Conservation (phyloP, 116 monocot species). For the Trichopus zeylanicus region DNA sequence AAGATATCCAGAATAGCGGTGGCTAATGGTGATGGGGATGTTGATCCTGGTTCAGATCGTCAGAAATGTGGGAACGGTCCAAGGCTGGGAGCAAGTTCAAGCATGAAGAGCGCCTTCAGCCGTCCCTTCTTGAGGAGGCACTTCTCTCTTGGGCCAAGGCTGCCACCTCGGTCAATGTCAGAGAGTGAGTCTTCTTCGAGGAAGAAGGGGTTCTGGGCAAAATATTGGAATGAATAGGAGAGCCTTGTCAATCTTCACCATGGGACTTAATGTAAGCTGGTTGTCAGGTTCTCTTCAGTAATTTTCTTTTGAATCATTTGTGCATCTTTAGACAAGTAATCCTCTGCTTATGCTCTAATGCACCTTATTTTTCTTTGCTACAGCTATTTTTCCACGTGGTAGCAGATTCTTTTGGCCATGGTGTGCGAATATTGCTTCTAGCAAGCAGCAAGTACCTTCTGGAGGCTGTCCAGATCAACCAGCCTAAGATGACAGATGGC, state of each 20-base stretch:
- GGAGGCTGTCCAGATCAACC: too few relatives aligned
- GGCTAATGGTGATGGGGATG: constrained; percentile 29
- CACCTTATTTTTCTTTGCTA: too few relatives aligned
- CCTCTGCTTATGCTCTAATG: too few relatives aligned
- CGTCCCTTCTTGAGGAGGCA: constrained; percentile 59
- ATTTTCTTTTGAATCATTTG: too few relatives aligned
- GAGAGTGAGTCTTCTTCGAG: constrained; percentile 28
- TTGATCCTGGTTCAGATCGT: not conserved
- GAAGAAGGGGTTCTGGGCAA: constrained; percentile 82
- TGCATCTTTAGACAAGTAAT: too few relatives aligned
- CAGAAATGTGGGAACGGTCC: constrained; percentile 24
- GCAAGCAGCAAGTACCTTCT: too few relatives aligned
- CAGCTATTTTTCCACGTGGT: too few relatives aligned
- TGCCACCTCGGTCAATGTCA: constrained; percentile 10
- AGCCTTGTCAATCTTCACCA: not conserved
- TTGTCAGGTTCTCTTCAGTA: too few relatives aligned
- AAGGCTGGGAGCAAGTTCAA: constrained; percentile 38
- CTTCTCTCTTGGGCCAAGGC: constrained; percentile 62
- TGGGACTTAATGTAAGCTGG: too few relatives aligned
- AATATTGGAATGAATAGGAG: constrained; percentile 28
- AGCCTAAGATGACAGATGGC: too few relatives aligned
- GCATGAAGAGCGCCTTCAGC: constrained; percentile 46
- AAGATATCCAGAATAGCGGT: constrained; percentile 49
- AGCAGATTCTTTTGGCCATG: too few relatives aligned
- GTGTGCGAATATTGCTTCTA: too few relatives aligned